Evolutionary conservation across 2,329 filamentous ascomycete species (phyloP), one percentile per base, ranked within the genome.

Genomic region (Botryotinia globosa): DNA sequence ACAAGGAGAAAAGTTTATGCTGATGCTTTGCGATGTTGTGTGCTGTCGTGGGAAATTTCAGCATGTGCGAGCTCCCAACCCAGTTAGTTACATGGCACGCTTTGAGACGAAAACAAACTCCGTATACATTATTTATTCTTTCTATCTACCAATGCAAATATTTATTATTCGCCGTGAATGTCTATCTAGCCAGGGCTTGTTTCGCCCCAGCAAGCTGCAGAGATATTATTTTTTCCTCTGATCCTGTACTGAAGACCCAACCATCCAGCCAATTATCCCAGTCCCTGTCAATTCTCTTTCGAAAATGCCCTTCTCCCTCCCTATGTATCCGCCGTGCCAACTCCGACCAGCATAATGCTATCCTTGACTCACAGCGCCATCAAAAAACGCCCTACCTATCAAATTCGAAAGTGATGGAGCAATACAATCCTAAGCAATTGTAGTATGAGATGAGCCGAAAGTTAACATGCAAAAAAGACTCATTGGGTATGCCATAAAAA

Each of bases 401-500:
- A 42, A 1, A 56, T 32, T 32, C 6, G 10, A n/a, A 68, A 56
- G 51, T 51, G 62, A 32, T 54, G 37, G 34, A 44, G 34, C 34
- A 56, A 56, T 51, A n/a, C 29, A 63, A 44, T 42, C 42, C 48
- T 48, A 16, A 51, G 56, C 25, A 63, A 64, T 37, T 39, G 42
- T 37, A 16, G 54, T 63, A 64, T 63, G 58, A 51, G 20, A 32
- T 39, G 58, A 51, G 20, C 20, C 29, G 8, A 51, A n/a, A 45
- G 42, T 25, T 63, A 4, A 37, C 44, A 63, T 63, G 68, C 42
- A 37, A 51, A 34, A 70, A 64, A 64, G 68, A 70, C 12, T 29
- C 9, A 20, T 70, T 22, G 58, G 68, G 68, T 64, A 70, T 70
- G 32, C 45, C 22, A 29, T 39, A 48, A 70, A 70, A 37, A 44